Base-by-base conservation (phyloP, 495 filamentous ascomycete species). In the Staphylotrichum longicolle region DNA sequence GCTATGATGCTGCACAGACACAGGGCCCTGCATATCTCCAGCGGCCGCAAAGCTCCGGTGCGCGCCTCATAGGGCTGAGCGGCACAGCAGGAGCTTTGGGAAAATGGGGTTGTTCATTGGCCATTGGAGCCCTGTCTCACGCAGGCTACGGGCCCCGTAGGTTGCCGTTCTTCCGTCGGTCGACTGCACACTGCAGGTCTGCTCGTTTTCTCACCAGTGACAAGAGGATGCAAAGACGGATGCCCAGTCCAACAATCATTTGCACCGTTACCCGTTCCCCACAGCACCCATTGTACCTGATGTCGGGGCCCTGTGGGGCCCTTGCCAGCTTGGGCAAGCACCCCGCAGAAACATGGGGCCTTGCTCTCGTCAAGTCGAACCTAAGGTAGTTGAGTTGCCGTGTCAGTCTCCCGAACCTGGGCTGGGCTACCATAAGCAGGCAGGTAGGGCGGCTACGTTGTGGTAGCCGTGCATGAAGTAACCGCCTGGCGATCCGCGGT, bases 31-130 rank as follows among this genome's bases (percentile, higher is more conserved):
- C 58, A 42, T 45, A 45, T 46, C 40, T 39, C 3, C 10, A 50
- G 7, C 34, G 27, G 5, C 41, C 54, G 9, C n/a, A 39, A 27
- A 44, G 12, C 4, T 12, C 30, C 10, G n/a, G 47, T 5, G 5
- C n/a, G 34, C 12, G 35, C 20, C 39, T 35, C 35, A 52, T 63
- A 63, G 61, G 61, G 61, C 61, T 63, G 61, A 63, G 27, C 44
- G 61, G 55, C 56, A 59, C 49, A 47, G 58, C 0, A 0, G 3
- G n/a, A 27, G 50, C 12, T 20, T 15, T 45, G 58, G 40, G 42
- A 30, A 46, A 47, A 2, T 8, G 12, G 12, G 7, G 20, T 2
- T 11, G 39, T 14, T n/a, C n/a, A 53, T 54, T 54, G 51, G 58
- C 40, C 50, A 33, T 12, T 39, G 48, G 37, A n/a, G 34, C 59